Evolutionary conservation across 2,329 filamentous ascomycete genomes (phyloP).

Genomic region (Calonectria pteridis): DNA sequence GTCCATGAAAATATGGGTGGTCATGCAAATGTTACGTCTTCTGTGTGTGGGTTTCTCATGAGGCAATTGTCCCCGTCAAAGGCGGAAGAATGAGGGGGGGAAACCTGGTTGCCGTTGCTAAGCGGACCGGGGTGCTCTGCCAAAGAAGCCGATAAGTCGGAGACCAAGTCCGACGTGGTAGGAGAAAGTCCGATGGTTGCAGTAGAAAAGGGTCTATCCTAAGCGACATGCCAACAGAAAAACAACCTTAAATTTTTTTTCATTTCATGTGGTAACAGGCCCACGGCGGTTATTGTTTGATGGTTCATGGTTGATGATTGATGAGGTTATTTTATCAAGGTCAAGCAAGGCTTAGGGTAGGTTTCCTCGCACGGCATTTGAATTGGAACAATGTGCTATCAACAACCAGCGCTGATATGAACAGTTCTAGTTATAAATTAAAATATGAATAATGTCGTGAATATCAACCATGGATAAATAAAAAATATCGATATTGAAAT

Average conservation of each 20-base stretch:
- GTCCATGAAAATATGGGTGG: not conserved
- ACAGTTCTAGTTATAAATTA: not conserved
- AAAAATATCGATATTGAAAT: not conserved
- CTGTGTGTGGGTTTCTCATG: conserved; percentile 15
- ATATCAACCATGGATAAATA: no score
- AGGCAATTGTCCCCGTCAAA: conserved; percentile 20
- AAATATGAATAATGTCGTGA: not conserved
- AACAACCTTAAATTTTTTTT: not conserved
- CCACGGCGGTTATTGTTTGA: not conserved
- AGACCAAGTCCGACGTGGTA: not conserved
- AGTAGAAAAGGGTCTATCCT: not conserved
- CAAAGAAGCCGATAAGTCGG: conserved; percentile 8
- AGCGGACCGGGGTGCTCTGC: conserved; percentile 11
- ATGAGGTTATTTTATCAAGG: not conserved
- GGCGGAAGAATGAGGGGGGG: conserved; percentile 12
- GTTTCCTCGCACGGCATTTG: not conserved
- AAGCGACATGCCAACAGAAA: not conserved
- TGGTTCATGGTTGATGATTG: not conserved
- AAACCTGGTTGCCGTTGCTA: conserved; percentile 3
- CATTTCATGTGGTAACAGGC: not conserved
- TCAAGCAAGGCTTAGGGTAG: not conserved
- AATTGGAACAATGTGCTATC: not conserved
- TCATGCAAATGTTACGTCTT: conserved; percentile 1
- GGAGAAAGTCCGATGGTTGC: not conserved
- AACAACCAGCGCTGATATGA: not conserved